Percentiles rank a stretch among this genome's conserved stretches.
Conservation (phyloP, 2,329 filamentous ascomycete species). For the Fulvia fulva region DNA sequence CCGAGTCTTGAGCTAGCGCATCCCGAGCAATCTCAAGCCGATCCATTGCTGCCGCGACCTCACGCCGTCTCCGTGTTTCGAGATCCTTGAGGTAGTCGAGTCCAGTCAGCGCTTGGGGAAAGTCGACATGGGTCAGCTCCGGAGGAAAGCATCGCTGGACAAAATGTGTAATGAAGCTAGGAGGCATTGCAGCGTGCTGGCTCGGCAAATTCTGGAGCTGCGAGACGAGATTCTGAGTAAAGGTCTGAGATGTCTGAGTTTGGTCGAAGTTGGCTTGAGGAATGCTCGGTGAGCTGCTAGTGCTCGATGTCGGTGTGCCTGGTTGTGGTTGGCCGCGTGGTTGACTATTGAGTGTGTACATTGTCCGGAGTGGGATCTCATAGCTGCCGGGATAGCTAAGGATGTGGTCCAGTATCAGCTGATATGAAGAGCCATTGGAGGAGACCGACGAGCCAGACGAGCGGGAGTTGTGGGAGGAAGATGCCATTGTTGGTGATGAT, state of each 20-base stretch:
- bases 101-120: slow-evolving; percentile 61
- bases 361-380: slow-evolving; percentile 63
- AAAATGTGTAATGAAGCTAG: slow-evolving; percentile 60
- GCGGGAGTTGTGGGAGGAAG: slow-evolving; percentile 18
- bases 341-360: slow-evolving; percentile 63
- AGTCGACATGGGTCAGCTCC: slow-evolving; percentile 57
- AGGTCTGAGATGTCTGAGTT: slow-evolving; percentile 38
- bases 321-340: slow-evolving; percentile 41
- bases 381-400: slow-evolving; percentile 60
- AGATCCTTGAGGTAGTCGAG: slow-evolving; percentile 64
- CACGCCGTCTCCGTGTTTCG: slow-evolving; percentile 56
- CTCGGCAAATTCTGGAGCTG: slow-evolving; percentile 57
- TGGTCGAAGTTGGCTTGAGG: slow-evolving; percentile 29
- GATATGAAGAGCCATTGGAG: slow-evolving; percentile 42
- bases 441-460: slow-evolving; percentile 27
- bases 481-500: slow-evolving; percentile 8
- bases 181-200: slow-evolving; percentile 59
- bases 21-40: slow-evolving; percentile 51
- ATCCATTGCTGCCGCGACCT: slow-evolving; percentile 52
- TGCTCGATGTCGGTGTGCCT: slow-evolving; percentile 32
- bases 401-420: slow-evolving; percentile 55
- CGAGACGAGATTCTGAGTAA: slow-evolving; percentile 49
- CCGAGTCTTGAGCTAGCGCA: slow-evolving; percentile 46
- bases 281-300: slow-evolving; percentile 36
- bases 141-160: slow-evolving; percentile 56